Base-by-base conservation (phyloP, 805 yeast species). In the Lipomyces anomalus region DNA sequence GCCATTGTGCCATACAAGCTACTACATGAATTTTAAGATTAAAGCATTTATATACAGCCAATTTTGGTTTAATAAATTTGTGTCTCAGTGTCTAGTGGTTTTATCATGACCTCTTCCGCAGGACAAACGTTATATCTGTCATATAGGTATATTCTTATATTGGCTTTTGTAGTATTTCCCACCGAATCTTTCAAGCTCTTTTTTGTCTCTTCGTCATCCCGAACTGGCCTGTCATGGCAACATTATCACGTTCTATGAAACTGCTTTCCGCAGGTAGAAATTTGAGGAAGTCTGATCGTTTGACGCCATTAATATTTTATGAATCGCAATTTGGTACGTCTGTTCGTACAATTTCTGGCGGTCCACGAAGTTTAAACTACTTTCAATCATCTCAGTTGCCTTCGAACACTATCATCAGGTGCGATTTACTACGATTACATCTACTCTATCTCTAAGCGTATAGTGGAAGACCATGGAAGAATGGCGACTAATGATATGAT, bases 1-100 rank as follows among this genome's bases (percentile, higher is more conserved):
- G 54, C 54, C 54, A 42, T 50, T 50, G 54, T 42, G 54, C 54
- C 54, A 50, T 48, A 33, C 53, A 46, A 47, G 52, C 54, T 33
- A 6, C n/a, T n/a, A 6, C 6, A 6, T 36, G 6, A 6, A 9
- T 26, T 36, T 5, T 30, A 17, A 17, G 24, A 36, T 13, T 17
- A 34, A 9, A 11, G 37, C 23, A 34, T 34, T 34, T 16, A 16
- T 34, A 18, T 16, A 34, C 17, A 28, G 16, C 13, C 16, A 16
- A 16, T 13, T 28, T 28, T 13, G 32, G 32, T 28, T 16, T 28
- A 28, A 28, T 13, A 28, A 28, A 13, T 28, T 28, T 28, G 16
- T 28, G 16, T 13, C 13, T 28, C 16, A 13, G 16, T 16, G 13
- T 13, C 32, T 28, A 13, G 32, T 28, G 16, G 16, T 28, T 13